These are phyloP conservation scores for Fusarium poae DNA, from an alignment of 2,329 filamentous ascomycete species.

Conservation along the genomic window DNA sequence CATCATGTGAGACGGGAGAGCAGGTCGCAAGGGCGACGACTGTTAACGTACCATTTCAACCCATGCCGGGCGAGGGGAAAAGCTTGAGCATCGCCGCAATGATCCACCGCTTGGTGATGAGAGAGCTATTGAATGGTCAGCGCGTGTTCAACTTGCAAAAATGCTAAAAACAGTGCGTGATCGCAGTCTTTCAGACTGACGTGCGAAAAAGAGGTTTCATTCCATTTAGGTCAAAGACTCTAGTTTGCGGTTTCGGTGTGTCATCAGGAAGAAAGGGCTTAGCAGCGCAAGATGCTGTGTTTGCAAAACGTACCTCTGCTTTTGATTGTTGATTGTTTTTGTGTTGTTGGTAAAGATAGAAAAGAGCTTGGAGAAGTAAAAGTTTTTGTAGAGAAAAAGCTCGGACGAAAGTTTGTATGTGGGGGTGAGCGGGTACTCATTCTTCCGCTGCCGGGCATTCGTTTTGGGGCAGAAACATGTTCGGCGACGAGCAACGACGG, in stretches of 20 bases:
- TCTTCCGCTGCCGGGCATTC: slow-evolving; percentile 32
- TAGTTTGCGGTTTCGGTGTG: slow-evolving; percentile 89
- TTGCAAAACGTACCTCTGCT: slow-evolving; percentile 47
- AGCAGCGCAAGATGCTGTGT: slow-evolving; percentile 25
- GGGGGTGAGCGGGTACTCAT: slow-evolving; percentile 32
- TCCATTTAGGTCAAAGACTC: slow-evolving; percentile 91
- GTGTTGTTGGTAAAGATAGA: slow-evolving; percentile 40
- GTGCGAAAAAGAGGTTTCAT: slow-evolving; percentile 88
- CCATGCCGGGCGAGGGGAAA: neutral
- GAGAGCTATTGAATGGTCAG: slow-evolving; percentile 48
- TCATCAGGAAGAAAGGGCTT: slow-evolving; percentile 74
- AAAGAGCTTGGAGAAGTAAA: slow-evolving; percentile 32
- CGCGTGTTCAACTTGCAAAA: slow-evolving; percentile 29
- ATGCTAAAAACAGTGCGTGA: slow-evolving; percentile 35
- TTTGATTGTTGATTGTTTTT: slow-evolving; percentile 33
- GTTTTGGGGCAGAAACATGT: slow-evolving; percentile 19
- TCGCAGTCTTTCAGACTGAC: slow-evolving; percentile 83
- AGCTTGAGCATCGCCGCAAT: slow-evolving; percentile 40
- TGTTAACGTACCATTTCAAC: slow-evolving; percentile 51
- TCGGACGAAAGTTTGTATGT: slow-evolving; percentile 47
- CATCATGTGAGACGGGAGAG: slow-evolving; percentile 59
- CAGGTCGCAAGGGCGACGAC: neutral
- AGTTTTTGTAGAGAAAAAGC: slow-evolving; percentile 49
- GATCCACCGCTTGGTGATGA: slow-evolving; percentile 49
- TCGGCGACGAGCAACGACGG: slow-evolving; percentile 27